A percentile compares a stretch with the other conserved stretches of the same genome.
Evolutionary conservation across 371 early-diverging fungal species (phyloP).

Genomic region (Smittium culicis): DNA sequence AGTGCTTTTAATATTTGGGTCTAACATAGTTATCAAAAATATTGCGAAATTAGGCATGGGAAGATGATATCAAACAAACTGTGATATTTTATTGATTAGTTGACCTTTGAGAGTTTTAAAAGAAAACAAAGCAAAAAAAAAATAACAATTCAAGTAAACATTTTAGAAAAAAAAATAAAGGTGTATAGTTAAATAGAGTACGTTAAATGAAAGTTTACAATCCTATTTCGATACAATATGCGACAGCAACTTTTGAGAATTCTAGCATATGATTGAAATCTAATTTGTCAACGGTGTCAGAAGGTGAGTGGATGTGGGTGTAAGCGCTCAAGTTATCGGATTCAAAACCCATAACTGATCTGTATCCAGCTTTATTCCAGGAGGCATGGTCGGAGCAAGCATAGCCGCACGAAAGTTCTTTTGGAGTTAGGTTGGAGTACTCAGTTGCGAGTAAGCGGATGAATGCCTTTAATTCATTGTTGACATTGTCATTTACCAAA

Average conservation of each 20-base stretch:
- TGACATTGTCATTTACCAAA: conserved; percentile 69
- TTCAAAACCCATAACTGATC: conserved; percentile 78
- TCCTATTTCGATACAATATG: conserved; percentile 69
- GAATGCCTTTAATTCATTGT: conserved; percentile 50
- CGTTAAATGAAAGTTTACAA: too few species aligned
- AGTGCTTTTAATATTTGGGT: too few species aligned
- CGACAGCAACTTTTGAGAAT: conserved; percentile 65
- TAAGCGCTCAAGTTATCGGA: conserved; percentile 50
- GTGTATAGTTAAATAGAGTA: too few species aligned
- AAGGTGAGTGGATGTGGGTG: conserved; percentile 55
- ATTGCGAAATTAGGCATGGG: too few species aligned
- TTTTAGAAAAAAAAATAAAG: too few species aligned
- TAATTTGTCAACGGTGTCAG: conserved; percentile 54
- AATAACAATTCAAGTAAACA: too few species aligned
- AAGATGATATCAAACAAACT: too few species aligned
- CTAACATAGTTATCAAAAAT: too few species aligned
- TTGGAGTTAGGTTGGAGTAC: conserved; percentile 29
- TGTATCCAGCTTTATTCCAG: conserved; percentile 72
- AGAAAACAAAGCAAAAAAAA: too few species aligned
- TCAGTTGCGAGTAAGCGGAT: conserved; percentile 32
- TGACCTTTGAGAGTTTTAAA: too few species aligned
- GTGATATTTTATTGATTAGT: too few species aligned
- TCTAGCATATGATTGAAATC: conserved; percentile 73
- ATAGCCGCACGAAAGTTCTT: conserved; percentile 25
- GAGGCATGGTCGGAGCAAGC: conserved; percentile 74